Conservation (phyloP, 129 eudicot genomes). For the Flaveria brownii region DNA sequence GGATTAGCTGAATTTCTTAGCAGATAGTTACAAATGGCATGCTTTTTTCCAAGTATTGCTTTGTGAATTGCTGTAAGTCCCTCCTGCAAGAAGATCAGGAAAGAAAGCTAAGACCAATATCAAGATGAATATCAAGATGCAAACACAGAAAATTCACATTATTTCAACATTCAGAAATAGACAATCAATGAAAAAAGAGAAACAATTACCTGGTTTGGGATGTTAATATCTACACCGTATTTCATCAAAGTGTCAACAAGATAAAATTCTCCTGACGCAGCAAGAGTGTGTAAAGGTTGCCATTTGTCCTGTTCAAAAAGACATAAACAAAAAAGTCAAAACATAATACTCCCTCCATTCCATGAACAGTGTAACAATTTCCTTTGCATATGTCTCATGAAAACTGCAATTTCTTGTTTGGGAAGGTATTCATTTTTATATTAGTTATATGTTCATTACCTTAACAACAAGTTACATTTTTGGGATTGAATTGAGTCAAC, state of each 20-base stretch:
- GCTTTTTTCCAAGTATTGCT: slow-evolving; percentile 86
- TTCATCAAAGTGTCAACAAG: slow-evolving; percentile 69
- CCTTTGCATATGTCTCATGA: neutral
- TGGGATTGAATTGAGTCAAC: neutral
- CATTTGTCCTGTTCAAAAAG: slow-evolving; percentile 73
- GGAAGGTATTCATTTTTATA: neutral
- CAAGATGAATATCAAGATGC: neutral
- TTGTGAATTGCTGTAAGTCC: slow-evolving; percentile 87
- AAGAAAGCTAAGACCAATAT: slow-evolving; percentile 18
- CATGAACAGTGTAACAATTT: neutral
- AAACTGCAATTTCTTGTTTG: neutral
- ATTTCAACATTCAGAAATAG: slow-evolving; percentile 3
- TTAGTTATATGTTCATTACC: neutral
- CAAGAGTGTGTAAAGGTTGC: slow-evolving; percentile 88
- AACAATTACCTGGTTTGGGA: slow-evolving; percentile 59
- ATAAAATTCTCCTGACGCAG: slow-evolving; percentile 89
- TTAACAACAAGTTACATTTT: neutral
- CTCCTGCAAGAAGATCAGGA: slow-evolving; percentile 49
- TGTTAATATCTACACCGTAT: slow-evolving; percentile 64
- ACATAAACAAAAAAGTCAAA: slow-evolving; percentile 19
- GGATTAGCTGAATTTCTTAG: slow-evolving; percentile 94
- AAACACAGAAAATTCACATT: neutral
- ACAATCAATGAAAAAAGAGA: neutral
- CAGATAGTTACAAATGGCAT: slow-evolving; percentile 75
- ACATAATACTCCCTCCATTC: slow-evolving; percentile 9